These are phyloP conservation scores for Carallia pectinifolia DNA, from an alignment of 345 rosid genomes.

Conservation along the genomic window DNA sequence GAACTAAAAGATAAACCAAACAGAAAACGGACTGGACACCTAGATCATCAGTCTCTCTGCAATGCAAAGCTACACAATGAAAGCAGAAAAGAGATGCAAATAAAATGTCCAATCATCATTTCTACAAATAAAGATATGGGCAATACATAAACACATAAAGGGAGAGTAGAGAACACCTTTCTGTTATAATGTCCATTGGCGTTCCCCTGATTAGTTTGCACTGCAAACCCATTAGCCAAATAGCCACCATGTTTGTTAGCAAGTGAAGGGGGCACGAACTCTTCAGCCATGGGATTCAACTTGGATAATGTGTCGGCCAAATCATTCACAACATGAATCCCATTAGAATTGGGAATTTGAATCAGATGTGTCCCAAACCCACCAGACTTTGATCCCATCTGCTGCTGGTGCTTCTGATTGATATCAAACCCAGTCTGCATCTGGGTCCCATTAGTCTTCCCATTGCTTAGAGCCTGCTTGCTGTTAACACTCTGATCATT, in stretches of 20 bases:
- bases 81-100: no score
- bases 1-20: background rate
- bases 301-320: constrained; percentile 80
- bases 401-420: constrained; percentile 15
- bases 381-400: constrained; percentile 26
- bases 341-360: no score
- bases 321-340: constrained; percentile 56
- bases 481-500: constrained; percentile 35
- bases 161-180: constrained; percentile 52
- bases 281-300: constrained; percentile 95
- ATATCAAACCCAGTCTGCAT: constrained; percentile 34
- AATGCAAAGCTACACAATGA: background rate
- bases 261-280: constrained; percentile 85
- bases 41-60: background rate
- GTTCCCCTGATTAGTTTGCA: constrained; percentile 44
- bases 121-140: background rate
- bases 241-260: constrained; percentile 37
- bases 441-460: constrained; percentile 29
- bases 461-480: constrained; percentile 26
- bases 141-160: background rate
- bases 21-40: background rate
- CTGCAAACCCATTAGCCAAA: constrained; percentile 49
- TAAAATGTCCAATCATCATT: background rate
- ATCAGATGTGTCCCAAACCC: constrained; percentile 19
- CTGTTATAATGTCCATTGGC: constrained; percentile 50